These are phyloP conservation scores for Luffa acutangula DNA, from an alignment of 306 rosid genomes.

Conservation along the genomic window DNA sequence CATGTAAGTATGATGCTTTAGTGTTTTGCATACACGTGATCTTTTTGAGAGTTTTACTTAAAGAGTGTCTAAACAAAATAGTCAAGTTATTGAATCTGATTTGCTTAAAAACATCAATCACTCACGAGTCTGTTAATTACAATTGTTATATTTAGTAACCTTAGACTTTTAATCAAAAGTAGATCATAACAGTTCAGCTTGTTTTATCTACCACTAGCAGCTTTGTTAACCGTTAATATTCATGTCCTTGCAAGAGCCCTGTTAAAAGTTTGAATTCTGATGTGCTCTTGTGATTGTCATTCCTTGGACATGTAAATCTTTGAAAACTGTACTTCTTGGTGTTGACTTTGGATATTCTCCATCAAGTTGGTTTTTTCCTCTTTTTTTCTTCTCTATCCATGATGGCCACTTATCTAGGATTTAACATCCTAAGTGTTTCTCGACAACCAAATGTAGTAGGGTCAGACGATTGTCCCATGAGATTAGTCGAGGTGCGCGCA, in stretches of 20 bases:
- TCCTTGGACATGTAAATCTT: neutral
- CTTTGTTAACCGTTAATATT: neutral
- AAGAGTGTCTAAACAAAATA: neutral
- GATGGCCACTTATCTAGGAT: too few relatives aligned
- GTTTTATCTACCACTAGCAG: neutral
- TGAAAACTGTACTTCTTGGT: neutral
- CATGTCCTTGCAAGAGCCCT: neutral
- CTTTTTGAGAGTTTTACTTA: slow-evolving; percentile 9
- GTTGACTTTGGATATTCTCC: neutral
- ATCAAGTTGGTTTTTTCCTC: neutral
- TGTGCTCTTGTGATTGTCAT: neutral
- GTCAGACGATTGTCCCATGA: too few relatives aligned
- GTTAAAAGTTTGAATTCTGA: neutral
- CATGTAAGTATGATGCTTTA: slow-evolving; percentile 57
- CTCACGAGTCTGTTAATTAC: neutral
- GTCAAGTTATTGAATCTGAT: neutral
- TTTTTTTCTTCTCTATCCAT: too few relatives aligned
- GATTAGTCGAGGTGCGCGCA: too few relatives aligned
- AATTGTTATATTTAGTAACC: neutral
- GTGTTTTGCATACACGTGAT: slow-evolving; percentile 5
- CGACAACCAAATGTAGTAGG: too few relatives aligned
- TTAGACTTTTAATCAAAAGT: neutral
- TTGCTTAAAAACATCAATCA: neutral
- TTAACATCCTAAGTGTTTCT: too few relatives aligned
- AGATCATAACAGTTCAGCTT: neutral